phyloP scores from a whole-genome alignment of 148 eudicot genomes.

The Vaccinium corymbosum region DNA sequence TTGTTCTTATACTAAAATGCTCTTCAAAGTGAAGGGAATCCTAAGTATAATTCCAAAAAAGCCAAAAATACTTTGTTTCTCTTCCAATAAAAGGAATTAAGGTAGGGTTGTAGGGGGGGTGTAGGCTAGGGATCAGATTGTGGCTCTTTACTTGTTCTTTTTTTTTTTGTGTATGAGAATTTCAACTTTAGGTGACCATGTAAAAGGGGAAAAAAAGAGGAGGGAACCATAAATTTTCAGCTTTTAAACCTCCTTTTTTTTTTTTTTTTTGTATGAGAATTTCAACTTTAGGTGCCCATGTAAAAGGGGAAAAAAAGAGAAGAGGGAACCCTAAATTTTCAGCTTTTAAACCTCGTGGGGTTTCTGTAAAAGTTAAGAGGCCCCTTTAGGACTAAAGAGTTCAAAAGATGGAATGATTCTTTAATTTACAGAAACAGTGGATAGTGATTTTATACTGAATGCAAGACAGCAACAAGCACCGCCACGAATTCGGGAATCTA shows the following conservation, averaged over 20 bases:
- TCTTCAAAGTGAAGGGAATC: conserved; percentile 35
- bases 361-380: neutral
- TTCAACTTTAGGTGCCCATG: conserved; percentile 21
- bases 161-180: neutral
- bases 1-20: conserved; percentile 14
- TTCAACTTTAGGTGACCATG: conserved; percentile 22
- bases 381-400: conserved; percentile 17
- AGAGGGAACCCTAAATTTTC: conserved; percentile 10
- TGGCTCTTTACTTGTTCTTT: neutral
- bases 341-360: conserved; percentile 27
- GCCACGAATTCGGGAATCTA: neutral
- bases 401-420: conserved; percentile 38
- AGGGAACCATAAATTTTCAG: conserved; percentile 14
- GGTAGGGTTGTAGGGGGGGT: neutral
- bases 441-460: conserved; percentile 32
- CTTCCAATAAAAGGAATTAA: conserved; percentile 6
- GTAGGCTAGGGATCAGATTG: neutral
- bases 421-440: conserved; percentile 5
- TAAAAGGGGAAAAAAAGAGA: conserved; percentile 11
- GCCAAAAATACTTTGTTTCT: conserved; percentile 30
- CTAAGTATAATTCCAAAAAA: conserved; percentile 34
- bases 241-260: conserved; percentile 23
- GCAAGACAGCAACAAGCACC: conserved; percentile 24
- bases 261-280: neutral
- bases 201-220: conserved; percentile 11